Base-by-base conservation (phyloP, 2,329 filamentous ascomycete genomes). In the Alternaria longipes region DNA sequence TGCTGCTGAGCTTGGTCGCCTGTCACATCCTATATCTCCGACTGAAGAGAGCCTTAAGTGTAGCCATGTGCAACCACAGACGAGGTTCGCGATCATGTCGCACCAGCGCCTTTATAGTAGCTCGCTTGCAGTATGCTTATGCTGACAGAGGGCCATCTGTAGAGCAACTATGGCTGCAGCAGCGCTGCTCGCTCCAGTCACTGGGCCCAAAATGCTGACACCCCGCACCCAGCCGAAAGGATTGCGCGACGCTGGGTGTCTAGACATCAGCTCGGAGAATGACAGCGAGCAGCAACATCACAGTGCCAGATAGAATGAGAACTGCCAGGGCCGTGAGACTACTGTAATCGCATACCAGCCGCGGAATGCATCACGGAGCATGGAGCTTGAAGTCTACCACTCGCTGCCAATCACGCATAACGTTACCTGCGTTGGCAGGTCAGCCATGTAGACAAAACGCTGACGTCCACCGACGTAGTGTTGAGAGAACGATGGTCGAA, bases 71-170 rank as follows among this genome's bases (percentile, higher is more conserved):
- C 34, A n/a, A 38, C 47, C 26, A 50, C 47, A 50, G 26, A 34
- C 47, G 47, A 50, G 47, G 47, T 14, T 34, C 30, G 20, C n/a
- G 26, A 38, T 6, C 47, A 50, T 50, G 47, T 34, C n/a, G 47
- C 30, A 20, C 28, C 28, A 8, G 34, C 47, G 30, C 47, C 47
- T 50, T 38, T 38, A 38, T 50, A 50, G 47, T 22, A 26, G 18
- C 47, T 24, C 12, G 28, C 47, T 20, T 22, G 8, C 47, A 50
- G 47, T 50, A 50, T n/a, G 47, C 47, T 50, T 50, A 50, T 50
- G 47, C 47, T 38, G 47, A 50, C 30, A 50, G 47, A 50, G 38
- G 8, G 20, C 22, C 47, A 36, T 50, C 16, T 36, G 16, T 38
- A 38, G 8, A 7, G 32, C 32, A 36, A 36, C 12, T 36, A 36